Percentiles rank a stretch among this genome's conserved stretches.
Evolutionary conservation across 495 filamentous ascomycete genomes (phyloP).

Genomic region (Penicillium lagena): DNA sequence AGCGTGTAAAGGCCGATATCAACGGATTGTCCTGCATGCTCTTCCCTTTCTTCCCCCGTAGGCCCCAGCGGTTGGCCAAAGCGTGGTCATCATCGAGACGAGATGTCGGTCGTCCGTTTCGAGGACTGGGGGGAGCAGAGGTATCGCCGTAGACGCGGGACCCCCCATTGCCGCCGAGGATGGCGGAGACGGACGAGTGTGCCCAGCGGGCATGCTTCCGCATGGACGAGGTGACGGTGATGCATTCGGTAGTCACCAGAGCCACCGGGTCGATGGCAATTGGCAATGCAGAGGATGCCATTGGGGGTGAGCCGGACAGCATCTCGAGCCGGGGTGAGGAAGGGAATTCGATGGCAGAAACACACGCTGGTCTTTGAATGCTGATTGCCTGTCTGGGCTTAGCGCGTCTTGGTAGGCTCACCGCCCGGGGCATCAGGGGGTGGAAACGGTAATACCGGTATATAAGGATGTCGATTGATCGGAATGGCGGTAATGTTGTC

Average conservation of each 20-base stretch:
- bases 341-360: constrained; percentile 6
- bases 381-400: no score
- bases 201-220: constrained; percentile 96
- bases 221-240: constrained; percentile 95
- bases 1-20: constrained; percentile 86
- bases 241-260: constrained; percentile 96
- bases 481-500: no score
- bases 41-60: constrained; percentile 94
- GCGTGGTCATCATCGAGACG: constrained; percentile 43
- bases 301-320: no score
- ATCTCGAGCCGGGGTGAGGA: no score
- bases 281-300: constrained; percentile 29
- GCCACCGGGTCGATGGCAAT: constrained; percentile 93
- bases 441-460: no score
- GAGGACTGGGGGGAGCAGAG: constrained; percentile 32
- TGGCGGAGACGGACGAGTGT: constrained; percentile 93
- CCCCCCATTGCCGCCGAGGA: constrained; percentile 73
- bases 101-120: constrained; percentile 14
- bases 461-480: no score
- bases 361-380: constrained; percentile 1
- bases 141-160: constrained; percentile 38
- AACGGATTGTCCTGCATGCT: constrained; percentile 98
- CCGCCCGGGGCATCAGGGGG: no score
- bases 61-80: constrained; percentile 69
- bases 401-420: no score